Evolutionary conservation across 2,329 filamentous ascomycete genomes (phyloP), one percentile per base, ranked within the genome.

Genomic region (Podosphaera leucotricha): DNA sequence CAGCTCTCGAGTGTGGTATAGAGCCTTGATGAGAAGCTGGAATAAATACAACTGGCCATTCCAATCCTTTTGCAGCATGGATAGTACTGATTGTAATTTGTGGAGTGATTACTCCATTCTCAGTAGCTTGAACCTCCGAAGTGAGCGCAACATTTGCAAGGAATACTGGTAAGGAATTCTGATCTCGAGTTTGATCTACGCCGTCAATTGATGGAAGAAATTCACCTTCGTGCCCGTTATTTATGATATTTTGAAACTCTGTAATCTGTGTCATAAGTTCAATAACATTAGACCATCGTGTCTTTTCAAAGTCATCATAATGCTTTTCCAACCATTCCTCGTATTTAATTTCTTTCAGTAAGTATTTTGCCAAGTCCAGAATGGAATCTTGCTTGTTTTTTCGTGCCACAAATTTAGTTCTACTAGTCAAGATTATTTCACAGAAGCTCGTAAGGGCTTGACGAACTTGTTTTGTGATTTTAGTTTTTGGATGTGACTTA

Each of bases 41-140:
- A 15, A 95, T 76, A 58, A 95, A 95, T 1, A 95, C 84, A 1
- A 93, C 70, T 0, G 87, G 87, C 90, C 90, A 98, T 59, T 98
- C 87, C 1, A 98, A 67, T 2, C 87, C 87, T 60, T 98, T 98
- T 2, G 87, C 84, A 0, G 86, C 85, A 57, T 98, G 87, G 10
- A 98, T 94, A 0, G 87, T 98, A 5, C 85, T 94, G 20, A 98
- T 83, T 0, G 86, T 94, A 18, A 95, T 73, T 52, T 81, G 67
- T 1, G 71, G 65, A 22, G 66, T 70, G 43, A 71, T 67, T 19
- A 67, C 65, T 2, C 69, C 66, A 2, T 71, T 66, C 8, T 72
- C 68, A 20, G 75, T 70, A 16, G 71, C 72, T 52, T 83, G 77
- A 0, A 77, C 71, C 49, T 92, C 83, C 0, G 83, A 78, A 2